Base-by-base conservation (phyloP, 257 asterid species). In the Nicotiana paniculata region DNA sequence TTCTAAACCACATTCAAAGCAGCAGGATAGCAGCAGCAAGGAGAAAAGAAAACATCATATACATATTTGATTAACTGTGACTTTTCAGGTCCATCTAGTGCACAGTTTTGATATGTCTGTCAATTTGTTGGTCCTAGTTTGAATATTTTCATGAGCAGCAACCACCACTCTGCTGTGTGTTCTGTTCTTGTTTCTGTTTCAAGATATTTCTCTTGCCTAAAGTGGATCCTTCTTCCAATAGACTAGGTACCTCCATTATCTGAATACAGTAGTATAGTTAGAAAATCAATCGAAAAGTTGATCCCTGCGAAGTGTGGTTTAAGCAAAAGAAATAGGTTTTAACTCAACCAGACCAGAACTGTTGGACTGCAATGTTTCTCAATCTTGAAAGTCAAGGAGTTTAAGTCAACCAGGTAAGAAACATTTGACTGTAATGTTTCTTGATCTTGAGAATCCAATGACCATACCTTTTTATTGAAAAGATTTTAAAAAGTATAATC, bases 211-310 rank as follows among this genome's bases (percentile, higher is more conserved):
- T 90, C 93, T 92, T 95, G 79, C 91, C 93, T 3, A 79, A 81
- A 4, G 88, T 68, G 48, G 96, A 92, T 82, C 97, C 97, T 88
- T 93, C 98, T 90, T 92, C 98, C 64, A 92, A 84, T 65, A 92
- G 92, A 79, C 96, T 90, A 13, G 99, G 99, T 86, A 91, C 93
- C 90, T 93, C 98, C 99, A 95, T 91, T 75, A 95, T 91, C 99
- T 95, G 97, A 70, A 61, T 39, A 39, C 4, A 5, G 2, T 28
- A 28, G 43, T 51, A 26, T 15, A 26, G 63, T 75, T 75, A 48
- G 80, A 75, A 51, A 46, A 26, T 51, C 26, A 11, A 75, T 48
- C 2, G 3, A 48, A 74, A 74, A 5, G 37, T 6, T 48, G 26
- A 26, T 51, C 79, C 43, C 15, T 39, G 16, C 10, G 26, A 2